Evolutionary conservation across 495 filamentous ascomycete species (phyloP).

Genomic region (Podospora tetraspora): DNA sequence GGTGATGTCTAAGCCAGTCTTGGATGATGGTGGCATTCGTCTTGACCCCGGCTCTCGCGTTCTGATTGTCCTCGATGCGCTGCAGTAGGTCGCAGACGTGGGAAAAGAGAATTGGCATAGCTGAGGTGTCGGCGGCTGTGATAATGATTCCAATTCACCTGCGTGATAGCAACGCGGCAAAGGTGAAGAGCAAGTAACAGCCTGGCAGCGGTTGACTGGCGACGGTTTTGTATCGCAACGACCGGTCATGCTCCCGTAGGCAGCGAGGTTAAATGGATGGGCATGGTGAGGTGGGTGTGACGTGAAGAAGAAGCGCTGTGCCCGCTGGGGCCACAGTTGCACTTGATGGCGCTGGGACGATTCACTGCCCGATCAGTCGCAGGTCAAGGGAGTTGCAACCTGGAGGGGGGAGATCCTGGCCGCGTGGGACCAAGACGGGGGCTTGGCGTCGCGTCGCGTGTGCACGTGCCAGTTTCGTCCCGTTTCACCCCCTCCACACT

Average conservation of each 20-base stretch:
- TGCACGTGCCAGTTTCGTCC: background rate
- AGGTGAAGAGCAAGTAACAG: background rate
- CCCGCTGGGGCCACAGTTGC: background rate
- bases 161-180: background rate
- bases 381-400: background rate
- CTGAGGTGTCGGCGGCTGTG: background rate
- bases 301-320: background rate
- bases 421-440: background rate
- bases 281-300: background rate
- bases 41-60: conserved; percentile 5
- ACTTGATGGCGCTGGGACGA: background rate
- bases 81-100: conserved; percentile 58
- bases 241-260: background rate
- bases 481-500: background rate
- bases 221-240: background rate
- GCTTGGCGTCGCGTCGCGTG: background rate
- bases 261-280: background rate
- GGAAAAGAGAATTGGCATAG: conserved; percentile 59
- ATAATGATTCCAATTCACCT: background rate
- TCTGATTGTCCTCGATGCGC: conserved; percentile 36
- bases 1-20: conserved; percentile 60
- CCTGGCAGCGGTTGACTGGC: background rate
- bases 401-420: background rate
- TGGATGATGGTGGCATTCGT: conserved; percentile 30
- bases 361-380: background rate